Evolutionary conservation across 768 basidiomycete species (phyloP), one percentile per base, ranked within the genome.

Genomic region (Serendipita vermifera): DNA sequence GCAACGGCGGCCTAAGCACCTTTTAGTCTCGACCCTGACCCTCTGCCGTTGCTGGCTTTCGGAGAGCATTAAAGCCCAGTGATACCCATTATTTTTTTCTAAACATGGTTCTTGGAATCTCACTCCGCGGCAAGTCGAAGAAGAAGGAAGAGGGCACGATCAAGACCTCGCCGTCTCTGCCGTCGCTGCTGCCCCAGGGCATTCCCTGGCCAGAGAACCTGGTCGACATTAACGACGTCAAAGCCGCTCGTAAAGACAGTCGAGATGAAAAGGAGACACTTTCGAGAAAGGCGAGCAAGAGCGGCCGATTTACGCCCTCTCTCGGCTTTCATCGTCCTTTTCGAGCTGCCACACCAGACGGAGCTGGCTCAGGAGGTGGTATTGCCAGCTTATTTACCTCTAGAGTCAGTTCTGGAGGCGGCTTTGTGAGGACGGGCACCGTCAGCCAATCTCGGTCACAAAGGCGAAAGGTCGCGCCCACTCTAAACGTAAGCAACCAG

Each of bases 151-250:
- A 72, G 63, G 80, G 68, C 74, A 38, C 46, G 58, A 74, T 89
- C 54, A 82, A 80, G 63, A 74, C 80, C n/a, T 86, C 85, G 36
- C 83, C 86, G 5, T 89, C 87, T 51, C 76, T 90, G 33, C 88
- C 88, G 57, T 75, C 72, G 54, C 76, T 82, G 39, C 60, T 43
- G 27, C 58, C 43, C 39, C 82, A 81, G 63, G 85, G 81, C 33
- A 84, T 87, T 35, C 83, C 83, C 57, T 91, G 88, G 88, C 88
- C 88, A 22, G 83, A 83, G 69, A 76, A 82, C 68, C 77, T 91
- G 33, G 81, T 91, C 38, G 85, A 90, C 64, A 73, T 84, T 58
- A 73, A 58, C 35, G 56, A 54, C 15, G 77, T 36, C 58, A 31
- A 56, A 20, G 33, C 46, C 32, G 46, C 29, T 22, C 20, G 46